Percentiles rank a stretch among this genome's conserved stretches.
Conservation (phyloP, 345 rosid genomes). For the Crucihimalaya himalaica region DNA sequence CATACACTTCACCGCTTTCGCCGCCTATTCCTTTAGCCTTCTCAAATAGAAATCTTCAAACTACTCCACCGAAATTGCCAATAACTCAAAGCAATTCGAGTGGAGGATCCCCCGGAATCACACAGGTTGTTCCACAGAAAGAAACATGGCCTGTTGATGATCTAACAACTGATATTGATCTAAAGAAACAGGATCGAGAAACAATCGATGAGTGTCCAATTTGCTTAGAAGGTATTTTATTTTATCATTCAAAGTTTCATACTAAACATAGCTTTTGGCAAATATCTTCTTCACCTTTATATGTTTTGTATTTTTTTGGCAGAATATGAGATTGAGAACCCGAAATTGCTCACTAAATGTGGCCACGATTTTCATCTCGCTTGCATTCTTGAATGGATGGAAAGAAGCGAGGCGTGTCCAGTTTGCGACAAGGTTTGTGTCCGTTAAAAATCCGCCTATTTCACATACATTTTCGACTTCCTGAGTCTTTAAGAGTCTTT, state of each 20-base stretch:
- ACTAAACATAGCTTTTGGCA: background rate
- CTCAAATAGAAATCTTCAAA: slow-evolving; percentile 46
- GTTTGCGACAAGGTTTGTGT: slow-evolving; percentile 82
- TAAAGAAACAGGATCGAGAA: slow-evolving; percentile 52
- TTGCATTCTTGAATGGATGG: slow-evolving; percentile 95
- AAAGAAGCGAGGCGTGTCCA: slow-evolving; percentile 91
- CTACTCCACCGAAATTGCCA: slow-evolving; percentile 47
- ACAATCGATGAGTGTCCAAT: slow-evolving; percentile 69
- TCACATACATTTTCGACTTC: background rate
- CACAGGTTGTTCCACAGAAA: slow-evolving; percentile 49
- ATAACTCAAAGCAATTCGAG: slow-evolving; percentile 44
- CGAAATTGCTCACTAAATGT: slow-evolving; percentile 73
- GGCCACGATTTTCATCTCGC: slow-evolving; percentile 88
- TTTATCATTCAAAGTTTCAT: background rate
- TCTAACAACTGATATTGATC: slow-evolving; percentile 40
- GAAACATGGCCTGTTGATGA: slow-evolving; percentile 49
- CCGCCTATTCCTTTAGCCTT: slow-evolving; percentile 68
- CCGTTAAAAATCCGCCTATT: background rate
- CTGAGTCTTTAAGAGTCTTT: background rate
- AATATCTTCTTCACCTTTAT: background rate
- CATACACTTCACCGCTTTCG: slow-evolving; percentile 70
- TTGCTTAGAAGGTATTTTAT: slow-evolving; percentile 78
- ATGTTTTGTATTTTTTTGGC: slow-evolving; percentile 33
- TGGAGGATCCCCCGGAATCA: slow-evolving; percentile 42
- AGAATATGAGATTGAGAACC: slow-evolving; percentile 86